These are phyloP conservation scores for Ceratobasidium sp. DNA, from an alignment of 1,284 basidiomycete species.

Conservation along the genomic window DNA sequence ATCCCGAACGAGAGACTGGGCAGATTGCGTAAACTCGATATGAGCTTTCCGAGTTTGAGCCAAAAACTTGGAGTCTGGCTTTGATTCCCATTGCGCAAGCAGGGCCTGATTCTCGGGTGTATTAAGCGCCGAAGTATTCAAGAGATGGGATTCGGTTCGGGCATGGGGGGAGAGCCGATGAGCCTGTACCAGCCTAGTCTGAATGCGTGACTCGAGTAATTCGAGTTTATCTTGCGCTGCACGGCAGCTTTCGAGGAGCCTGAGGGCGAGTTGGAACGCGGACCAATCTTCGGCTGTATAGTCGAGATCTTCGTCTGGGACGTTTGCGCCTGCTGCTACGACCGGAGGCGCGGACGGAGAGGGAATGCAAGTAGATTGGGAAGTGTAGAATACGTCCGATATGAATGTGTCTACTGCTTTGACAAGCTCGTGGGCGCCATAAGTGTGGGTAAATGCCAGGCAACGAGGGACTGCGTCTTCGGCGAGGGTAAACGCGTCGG, in stretches of 20 bases:
- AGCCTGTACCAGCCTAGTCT: conserved; percentile 62
- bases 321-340: conserved; percentile 38
- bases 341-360: conserved; percentile 46
- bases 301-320: conserved; percentile 66
- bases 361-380: conserved; percentile 62
- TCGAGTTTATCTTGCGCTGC: conserved; percentile 69
- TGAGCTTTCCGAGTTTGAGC: conserved; percentile 64
- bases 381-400: conserved; percentile 67
- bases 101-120: conserved; percentile 75
- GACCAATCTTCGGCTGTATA: conserved; percentile 88
- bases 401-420: conserved; percentile 75
- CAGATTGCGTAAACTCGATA: conserved; percentile 72
- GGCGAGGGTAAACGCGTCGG: conserved; percentile 74
- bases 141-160: conserved; percentile 64
- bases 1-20: conserved; percentile 78
- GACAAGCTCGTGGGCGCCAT: conserved; percentile 75
- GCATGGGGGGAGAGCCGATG: conserved; percentile 52
- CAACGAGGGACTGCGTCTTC: conserved; percentile 82
- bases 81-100: conserved; percentile 34
- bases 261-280: conserved; percentile 80
- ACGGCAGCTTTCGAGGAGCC: conserved; percentile 78
- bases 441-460: conserved; percentile 84
- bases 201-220: conserved; percentile 72
- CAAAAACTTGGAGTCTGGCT: conserved; percentile 51
- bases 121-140: conserved; percentile 83